These are phyloP conservation scores for Alternaria sp. DNA, from an alignment of 2,329 filamentous ascomycete genomes.

Conservation along the genomic window DNA sequence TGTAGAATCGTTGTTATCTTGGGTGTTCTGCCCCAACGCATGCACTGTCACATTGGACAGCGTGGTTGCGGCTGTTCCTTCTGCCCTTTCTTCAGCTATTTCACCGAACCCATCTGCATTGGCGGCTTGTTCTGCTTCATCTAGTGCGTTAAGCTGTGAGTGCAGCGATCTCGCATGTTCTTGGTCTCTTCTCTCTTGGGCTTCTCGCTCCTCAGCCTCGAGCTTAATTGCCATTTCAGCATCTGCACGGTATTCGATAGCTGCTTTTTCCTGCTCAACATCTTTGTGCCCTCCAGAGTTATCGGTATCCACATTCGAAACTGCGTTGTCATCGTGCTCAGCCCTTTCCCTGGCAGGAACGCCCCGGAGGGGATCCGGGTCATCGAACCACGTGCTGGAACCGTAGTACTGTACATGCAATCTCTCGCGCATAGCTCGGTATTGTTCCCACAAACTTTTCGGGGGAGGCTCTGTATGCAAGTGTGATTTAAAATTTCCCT, in stretches of 20 bases:
- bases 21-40: neutral
- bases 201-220: neutral
- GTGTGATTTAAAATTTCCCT: neutral
- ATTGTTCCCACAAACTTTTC: slow-evolving; percentile 3
- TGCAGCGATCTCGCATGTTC: neutral
- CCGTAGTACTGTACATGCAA: slow-evolving; percentile 14
- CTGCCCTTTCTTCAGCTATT: neutral
- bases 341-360: slow-evolving; percentile 7
- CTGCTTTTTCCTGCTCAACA: neutral
- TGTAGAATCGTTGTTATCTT: neutral
- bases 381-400: neutral
- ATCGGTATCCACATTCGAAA: neutral
- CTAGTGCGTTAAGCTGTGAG: neutral
- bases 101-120: neutral
- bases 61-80: neutral
- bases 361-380: slow-evolving; percentile 6
- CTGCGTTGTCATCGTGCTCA: neutral
- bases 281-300: neutral
- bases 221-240: neutral
- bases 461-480: neutral
- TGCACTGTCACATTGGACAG: neutral
- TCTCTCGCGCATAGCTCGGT: slow-evolving; percentile 1
- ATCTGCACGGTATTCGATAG: neutral
- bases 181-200: neutral
- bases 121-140: neutral